A percentile compares a stretch with the other conserved stretches of the same genome.
Evolutionary conservation across 495 filamentous ascomycete genomes (phyloP).

Genomic region (Penicillium cataractarum): DNA sequence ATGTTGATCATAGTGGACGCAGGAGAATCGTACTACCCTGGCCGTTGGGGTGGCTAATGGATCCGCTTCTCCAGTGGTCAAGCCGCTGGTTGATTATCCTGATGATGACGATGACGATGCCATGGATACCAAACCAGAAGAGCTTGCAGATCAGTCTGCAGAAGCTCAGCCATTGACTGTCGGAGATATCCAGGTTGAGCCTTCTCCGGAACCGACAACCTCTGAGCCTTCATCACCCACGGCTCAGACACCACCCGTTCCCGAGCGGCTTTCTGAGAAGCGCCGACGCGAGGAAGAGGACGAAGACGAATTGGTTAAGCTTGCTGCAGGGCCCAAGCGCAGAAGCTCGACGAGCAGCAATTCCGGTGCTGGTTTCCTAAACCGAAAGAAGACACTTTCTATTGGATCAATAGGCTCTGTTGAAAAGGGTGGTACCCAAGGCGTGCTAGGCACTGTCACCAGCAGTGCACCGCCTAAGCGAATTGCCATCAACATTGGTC

Average conservation of each 20-base stretch:
- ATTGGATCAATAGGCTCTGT: conserved; percentile 32
- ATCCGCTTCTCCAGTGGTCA: conserved; percentile 59
- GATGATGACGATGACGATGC: conserved; percentile 78
- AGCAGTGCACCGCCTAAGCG: conserved; percentile 47
- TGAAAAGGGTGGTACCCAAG: conserved; percentile 37
- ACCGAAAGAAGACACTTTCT: conserved; percentile 47
- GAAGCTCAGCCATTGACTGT: conserved; percentile 20
- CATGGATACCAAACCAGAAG: conserved; percentile 52
- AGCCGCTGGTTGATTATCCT: conserved; percentile 86
- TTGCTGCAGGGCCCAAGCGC: conserved; percentile 66
- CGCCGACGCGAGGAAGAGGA: conserved; percentile 90
- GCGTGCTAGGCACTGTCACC: conserved; percentile 26
- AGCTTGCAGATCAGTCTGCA: conserved; percentile 20
- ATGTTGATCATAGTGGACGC: conserved; percentile 36
- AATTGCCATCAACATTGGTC: conserved; percentile 54
- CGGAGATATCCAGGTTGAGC: conserved; percentile 21
- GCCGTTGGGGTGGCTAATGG: conserved; percentile 36
- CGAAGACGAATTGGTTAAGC: conserved; percentile 75
- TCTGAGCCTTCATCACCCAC: conserved; percentile 36
- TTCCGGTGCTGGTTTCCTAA: conserved; percentile 38
- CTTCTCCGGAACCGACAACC: conserved; percentile 27
- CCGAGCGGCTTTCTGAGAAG: conserved; percentile 86
- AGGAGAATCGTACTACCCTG: conserved; percentile 33
- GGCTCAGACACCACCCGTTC: conserved; percentile 47
- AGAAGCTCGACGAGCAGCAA: conserved; percentile 55